Evolutionary conservation across 306 rosid genomes (phyloP).

Genomic region (Vigna unguiculata): DNA sequence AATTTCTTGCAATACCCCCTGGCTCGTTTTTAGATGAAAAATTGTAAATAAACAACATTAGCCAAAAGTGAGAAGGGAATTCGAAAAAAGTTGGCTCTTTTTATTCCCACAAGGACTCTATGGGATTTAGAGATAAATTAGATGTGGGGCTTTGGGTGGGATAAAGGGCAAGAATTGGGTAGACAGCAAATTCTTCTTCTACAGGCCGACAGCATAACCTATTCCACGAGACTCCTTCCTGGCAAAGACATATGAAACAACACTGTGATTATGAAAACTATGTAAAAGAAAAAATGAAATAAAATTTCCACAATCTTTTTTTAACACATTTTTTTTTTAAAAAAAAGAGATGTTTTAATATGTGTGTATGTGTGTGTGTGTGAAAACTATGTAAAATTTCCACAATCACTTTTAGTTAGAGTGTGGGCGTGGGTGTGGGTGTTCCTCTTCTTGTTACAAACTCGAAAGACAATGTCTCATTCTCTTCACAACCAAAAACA

Average conservation of each 20-base stretch:
- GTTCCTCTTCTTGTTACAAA: conserved; percentile 28
- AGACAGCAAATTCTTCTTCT: conserved; percentile 35
- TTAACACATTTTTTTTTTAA: conserved; percentile 6
- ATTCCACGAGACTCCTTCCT: conserved; percentile 52
- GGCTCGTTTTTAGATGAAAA: neutral
- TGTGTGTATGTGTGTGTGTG: too few species aligned
- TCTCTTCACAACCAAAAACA: conserved; percentile 4
- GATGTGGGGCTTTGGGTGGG: neutral
- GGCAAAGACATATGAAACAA: conserved; percentile 30
- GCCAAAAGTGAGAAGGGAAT: neutral
- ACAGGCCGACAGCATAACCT: conserved; percentile 50
- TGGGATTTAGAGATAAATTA: conserved; percentile 19
- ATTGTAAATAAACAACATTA: neutral
- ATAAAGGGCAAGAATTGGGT: neutral
- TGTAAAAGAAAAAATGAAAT: too few species aligned
- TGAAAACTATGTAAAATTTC: too few species aligned
- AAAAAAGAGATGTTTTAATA: too few species aligned
- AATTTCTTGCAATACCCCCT: too few species aligned
- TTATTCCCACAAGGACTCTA: conserved; percentile 56
- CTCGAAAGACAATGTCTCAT: neutral
- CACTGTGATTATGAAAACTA: too few species aligned
- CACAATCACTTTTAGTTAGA: too few species aligned
- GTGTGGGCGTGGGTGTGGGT: too few species aligned
- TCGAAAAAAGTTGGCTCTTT: conserved; percentile 2
- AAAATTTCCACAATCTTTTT: too few species aligned